These are phyloP conservation scores for Stentor roeselii DNA, from an alignment of 73 alveolate species.

Conservation along the genomic window DNA sequence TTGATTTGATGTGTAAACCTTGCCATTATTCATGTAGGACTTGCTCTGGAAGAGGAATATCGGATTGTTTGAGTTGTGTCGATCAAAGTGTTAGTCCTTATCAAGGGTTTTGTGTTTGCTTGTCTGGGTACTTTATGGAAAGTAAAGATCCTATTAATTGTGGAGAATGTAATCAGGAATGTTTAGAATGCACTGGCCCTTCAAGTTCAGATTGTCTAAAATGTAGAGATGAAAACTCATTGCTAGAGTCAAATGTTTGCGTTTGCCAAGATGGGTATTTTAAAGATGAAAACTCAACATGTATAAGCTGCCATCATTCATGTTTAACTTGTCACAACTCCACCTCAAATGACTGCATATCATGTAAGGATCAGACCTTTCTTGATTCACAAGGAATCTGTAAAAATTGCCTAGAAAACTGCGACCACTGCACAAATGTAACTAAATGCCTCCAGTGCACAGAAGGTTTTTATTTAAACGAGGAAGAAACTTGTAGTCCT, in stretches of 20 bases:
- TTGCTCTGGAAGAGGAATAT: background rate
- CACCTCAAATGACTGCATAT: background rate
- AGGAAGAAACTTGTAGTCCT: no score
- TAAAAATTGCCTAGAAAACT: no score
- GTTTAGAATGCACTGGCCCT: background rate
- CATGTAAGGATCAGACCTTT: background rate
- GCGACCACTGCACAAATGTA: no score
- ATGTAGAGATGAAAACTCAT: background rate
- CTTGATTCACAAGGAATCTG: no score
- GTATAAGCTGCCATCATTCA: background rate
- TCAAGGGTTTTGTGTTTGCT: background rate
- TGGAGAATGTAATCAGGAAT: background rate
- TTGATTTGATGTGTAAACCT: background rate
- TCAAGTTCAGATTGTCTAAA: background rate
- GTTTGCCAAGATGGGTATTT: background rate
- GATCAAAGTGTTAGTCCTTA: background rate
- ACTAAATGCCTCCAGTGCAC: no score
- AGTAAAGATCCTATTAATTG: background rate
- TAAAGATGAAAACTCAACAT: background rate
- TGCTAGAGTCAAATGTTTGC: background rate
- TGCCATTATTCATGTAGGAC: background rate
- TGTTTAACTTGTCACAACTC: background rate
- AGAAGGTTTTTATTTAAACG: no score
- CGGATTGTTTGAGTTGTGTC: background rate
- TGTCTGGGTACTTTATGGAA: background rate